Evolutionary conservation across 2,329 filamentous ascomycete genomes (phyloP), one percentile per base, ranked within the genome.

Genomic region (Botrytis paeoniae): DNA sequence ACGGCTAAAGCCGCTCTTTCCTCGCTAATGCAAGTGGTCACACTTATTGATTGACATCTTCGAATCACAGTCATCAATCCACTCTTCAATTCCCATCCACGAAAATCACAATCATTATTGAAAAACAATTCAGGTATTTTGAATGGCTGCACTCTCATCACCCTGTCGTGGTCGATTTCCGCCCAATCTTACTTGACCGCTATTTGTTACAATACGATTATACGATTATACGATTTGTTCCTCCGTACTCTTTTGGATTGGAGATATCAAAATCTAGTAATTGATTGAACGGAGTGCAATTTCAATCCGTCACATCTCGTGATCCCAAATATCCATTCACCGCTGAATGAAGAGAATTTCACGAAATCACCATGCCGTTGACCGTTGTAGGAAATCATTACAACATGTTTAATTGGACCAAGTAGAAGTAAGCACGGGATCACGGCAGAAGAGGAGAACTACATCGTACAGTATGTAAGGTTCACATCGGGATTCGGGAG

Each of bases 111-210:
- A 54, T 54, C 25, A n/a, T n/a, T 54, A 65, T 65, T 57, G 25
- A 45, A 66, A 54, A 66, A 0, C 51, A 57, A 43, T 65, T 45
- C 35, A 61, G 29, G 59, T 48, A 37, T 57, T 69, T 41, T 41
- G 20, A 57, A 60, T 72, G 63, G 65, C 51, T 68, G 54, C 63
- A 72, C 61, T 66, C n/a, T 59, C n/a, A 39, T 72, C 39, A 72
- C 70, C 70, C 63, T 69, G 70, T 72, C 29, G 63, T 72, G 63
- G 61, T 69, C 39, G 70, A 69, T 37, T 57, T 39, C 41, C 63
- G 77, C 74, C 80, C 81, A 82, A 82, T 82, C 80, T 77, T 48
- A 60, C 59, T 69, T 75, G 78, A 79, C 78, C 76, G 75, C 77
- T 74, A 61, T 73, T 76, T 79, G 64, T 66, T 64, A 76, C 75